Evolutionary conservation across 2,329 filamentous ascomycete species (phyloP).

Genomic region (Pseudonectria foliicola): DNA sequence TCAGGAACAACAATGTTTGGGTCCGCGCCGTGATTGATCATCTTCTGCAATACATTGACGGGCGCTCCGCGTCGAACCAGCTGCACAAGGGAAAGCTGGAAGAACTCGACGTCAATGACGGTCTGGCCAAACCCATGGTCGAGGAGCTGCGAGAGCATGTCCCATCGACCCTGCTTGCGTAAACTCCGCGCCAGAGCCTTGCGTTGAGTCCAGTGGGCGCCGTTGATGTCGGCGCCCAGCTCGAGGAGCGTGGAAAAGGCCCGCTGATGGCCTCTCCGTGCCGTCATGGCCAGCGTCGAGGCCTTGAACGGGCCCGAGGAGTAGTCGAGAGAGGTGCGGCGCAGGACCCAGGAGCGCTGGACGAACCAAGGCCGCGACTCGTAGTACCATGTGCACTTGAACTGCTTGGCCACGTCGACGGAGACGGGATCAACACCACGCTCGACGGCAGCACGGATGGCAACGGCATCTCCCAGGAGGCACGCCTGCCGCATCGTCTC

Average conservation of each 20-base stretch:
- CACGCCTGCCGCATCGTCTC: neutral
- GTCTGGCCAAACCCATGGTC: neutral
- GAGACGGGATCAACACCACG: neutral
- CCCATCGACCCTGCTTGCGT: neutral
- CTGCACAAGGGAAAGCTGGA: neutral
- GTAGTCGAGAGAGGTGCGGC: neutral
- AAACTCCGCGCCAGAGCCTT: neutral
- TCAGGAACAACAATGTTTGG: neutral
- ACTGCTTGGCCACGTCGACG: neutral
- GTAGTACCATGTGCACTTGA: neutral
- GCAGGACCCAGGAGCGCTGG: neutral
- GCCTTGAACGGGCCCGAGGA: neutral
- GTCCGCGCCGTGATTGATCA: neutral
- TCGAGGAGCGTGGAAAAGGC: neutral
- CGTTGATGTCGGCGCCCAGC: neutral
- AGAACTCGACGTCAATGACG: neutral
- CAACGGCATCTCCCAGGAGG: neutral
- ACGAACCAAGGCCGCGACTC: neutral
- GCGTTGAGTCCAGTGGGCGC: neutral
- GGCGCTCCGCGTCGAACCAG: neutral
- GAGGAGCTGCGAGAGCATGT: neutral
- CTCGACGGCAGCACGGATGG: conserved; percentile 1
- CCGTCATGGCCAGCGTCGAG: conserved; percentile 1
- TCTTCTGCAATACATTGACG: neutral
- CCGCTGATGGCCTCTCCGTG: neutral